phyloP scores from a whole-genome alignment of 305 asterid genomes.

The Solanum hybrid region DNA sequence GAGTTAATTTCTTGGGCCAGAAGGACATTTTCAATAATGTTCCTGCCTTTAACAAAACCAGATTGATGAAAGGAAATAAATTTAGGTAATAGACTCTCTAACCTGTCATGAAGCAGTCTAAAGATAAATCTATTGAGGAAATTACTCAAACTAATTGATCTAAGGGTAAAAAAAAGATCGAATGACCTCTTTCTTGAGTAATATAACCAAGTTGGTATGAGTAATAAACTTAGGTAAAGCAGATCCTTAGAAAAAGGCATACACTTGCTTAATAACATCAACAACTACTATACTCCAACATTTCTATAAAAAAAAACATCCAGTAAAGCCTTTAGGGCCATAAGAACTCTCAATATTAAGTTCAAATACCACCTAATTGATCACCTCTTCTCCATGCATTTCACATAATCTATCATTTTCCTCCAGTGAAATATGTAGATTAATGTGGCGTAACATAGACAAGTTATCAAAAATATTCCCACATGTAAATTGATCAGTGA shows the following conservation, averaged over 20 bases:
- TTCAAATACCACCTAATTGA: background rate
- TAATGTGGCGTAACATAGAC: too few relatives aligned
- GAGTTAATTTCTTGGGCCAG: background rate
- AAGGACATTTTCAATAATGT: background rate
- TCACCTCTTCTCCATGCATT: background rate
- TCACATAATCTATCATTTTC: background rate
- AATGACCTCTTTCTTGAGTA: background rate
- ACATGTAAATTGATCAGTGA: background rate
- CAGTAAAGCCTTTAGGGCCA: background rate
- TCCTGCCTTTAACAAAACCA: background rate
- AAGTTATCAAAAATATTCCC: background rate
- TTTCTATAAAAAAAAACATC: background rate
- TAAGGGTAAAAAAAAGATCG: background rate
- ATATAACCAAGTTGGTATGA: background rate
- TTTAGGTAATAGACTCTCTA: background rate
- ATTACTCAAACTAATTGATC: background rate
- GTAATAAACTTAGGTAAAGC: background rate
- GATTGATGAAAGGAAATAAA: background rate
- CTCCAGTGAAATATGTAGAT: background rate
- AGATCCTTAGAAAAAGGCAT: background rate
- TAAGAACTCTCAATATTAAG: background rate
- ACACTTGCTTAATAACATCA: background rate
- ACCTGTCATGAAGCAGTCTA: too few relatives aligned
- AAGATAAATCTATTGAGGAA: background rate
- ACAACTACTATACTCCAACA: background rate